Conservation (phyloP, 2,329 filamentous ascomycete genomes). For the Fusarium mundagurra region DNA sequence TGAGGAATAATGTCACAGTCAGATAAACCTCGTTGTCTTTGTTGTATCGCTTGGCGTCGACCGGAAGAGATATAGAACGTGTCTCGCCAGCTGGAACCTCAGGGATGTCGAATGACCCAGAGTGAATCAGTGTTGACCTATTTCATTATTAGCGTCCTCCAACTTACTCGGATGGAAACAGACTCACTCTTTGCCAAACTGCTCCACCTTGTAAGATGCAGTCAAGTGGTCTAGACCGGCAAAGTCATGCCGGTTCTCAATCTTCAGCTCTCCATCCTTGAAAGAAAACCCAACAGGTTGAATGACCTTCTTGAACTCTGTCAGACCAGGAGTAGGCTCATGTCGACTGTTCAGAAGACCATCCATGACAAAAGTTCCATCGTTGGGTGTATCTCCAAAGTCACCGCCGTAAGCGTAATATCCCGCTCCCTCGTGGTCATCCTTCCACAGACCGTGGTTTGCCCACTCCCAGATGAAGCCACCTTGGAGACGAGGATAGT, state of each 20-base stretch:
- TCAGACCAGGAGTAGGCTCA: conserved; percentile 64
- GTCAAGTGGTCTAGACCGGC: conserved; percentile 54
- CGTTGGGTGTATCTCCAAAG: conserved; percentile 69
- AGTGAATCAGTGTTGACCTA: conserved; percentile 40
- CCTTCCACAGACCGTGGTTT: conserved; percentile 66
- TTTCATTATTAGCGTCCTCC: not conserved
- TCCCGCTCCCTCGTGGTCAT: conserved; percentile 54
- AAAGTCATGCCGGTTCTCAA: conserved; percentile 64
- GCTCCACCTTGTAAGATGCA: conserved; percentile 56
- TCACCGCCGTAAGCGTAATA: conserved; percentile 71
- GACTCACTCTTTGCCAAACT: conserved; percentile 53
- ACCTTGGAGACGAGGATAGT: conserved; percentile 69
- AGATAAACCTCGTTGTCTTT: conserved; percentile 55
- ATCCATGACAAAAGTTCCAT: conserved; percentile 71
- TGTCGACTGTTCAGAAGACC: conserved; percentile 65
- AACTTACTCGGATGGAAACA: rapidly evolving
- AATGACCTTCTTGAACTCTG: conserved; percentile 67
- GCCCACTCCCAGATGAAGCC: conserved; percentile 76
- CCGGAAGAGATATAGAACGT: conserved; percentile 47
- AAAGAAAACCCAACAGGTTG: conserved; percentile 60
- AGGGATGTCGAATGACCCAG: conserved; percentile 54
- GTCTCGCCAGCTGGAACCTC: conserved; percentile 51
- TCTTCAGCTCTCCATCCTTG: conserved; percentile 48
- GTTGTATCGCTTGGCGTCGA: conserved; percentile 41
- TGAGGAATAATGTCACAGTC: conserved; percentile 56